Base-by-base conservation (phyloP, 441 rosid genomes). In the Viola pubescens region DNA sequence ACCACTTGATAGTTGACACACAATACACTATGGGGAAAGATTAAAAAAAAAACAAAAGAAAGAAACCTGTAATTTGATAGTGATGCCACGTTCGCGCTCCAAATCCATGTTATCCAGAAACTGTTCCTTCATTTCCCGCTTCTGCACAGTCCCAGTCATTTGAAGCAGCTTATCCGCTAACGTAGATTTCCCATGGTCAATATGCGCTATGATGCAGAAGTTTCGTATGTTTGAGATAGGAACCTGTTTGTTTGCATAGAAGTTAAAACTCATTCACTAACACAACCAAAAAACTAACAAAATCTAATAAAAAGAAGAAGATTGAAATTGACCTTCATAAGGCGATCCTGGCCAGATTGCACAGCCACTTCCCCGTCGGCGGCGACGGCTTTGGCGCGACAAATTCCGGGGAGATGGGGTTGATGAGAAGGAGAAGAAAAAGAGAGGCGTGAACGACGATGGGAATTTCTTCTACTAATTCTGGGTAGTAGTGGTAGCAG, bases 31-130 rank as follows among this genome's bases (percentile, higher is more conserved):
- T 37, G 48, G 2, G 34, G 4, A 4, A 52, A 41, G 4, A 11
- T 13, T 40, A 3, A n/a, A 7, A 34, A 26, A 14, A n/a, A 48
- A 5, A 43, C 4, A 57, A 34, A 4, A 49, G 46, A 62, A 58
- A 16, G 64, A 45, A 11, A 54, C 98, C 91, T 91, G 98, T 19
- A 94, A 83, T 72, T 94, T 94, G 70, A 94, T 89, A 0, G 97
- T 94, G 63, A 94, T 94, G 85, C 98, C 98, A 54, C 98, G 77
- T 72, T 94, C 97, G 66, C 98, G 80, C 81, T 89, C 98, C 78
- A 94, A 86, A 69, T 94, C 98, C 97, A 94, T 94, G 61, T 82
- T 94, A 77, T 94, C 98, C 52, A 94, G 91, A 70, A 89, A 94
- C 83, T 94, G 98, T 1, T 86, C 96, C 81, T 94, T 88, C 98